Conservation (phyloP, 495 filamentous ascomycete genomes). For the Penicillium cosmopolitanum region DNA sequence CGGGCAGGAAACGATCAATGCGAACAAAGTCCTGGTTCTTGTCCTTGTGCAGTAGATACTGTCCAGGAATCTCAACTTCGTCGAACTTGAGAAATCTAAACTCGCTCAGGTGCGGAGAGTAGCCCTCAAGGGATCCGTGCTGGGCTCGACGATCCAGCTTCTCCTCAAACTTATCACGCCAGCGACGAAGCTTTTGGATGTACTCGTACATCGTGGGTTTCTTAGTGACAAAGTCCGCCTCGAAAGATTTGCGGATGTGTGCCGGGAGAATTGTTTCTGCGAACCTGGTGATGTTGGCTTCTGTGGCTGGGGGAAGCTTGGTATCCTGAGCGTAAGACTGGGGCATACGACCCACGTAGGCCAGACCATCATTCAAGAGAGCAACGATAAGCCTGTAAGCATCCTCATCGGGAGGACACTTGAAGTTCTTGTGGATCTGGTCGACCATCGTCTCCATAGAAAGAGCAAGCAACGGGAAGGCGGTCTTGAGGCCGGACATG, state of each 20-base stretch:
- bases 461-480: slow-evolving; percentile 90
- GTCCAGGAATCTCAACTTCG: slow-evolving; percentile 96
- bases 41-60: slow-evolving; percentile 95
- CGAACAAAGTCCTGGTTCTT: slow-evolving; percentile 98
- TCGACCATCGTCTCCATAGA: slow-evolving; percentile 99
- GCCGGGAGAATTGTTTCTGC: slow-evolving; percentile 92
- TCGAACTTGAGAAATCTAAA: slow-evolving; percentile 98
- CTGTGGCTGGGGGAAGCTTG: slow-evolving; percentile 86
- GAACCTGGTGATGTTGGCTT: slow-evolving; percentile 94
- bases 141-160: slow-evolving; percentile 87
- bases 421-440: slow-evolving; percentile 97
- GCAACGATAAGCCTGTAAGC: slow-evolving; percentile 98
- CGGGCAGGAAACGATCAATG: slow-evolving; percentile 93
- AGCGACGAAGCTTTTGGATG: slow-evolving; percentile 93
- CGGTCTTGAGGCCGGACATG: slow-evolving; percentile 89
- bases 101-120: slow-evolving; percentile 88
- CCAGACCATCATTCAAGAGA: slow-evolving; percentile 88
- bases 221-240: slow-evolving; percentile 89
- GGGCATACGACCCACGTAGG: slow-evolving; percentile 85
- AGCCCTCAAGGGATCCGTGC: slow-evolving; percentile 72
- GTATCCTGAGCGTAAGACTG: slow-evolving; percentile 84
- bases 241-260: slow-evolving; percentile 92
- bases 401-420: slow-evolving; percentile 97
- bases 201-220: slow-evolving; percentile 98
- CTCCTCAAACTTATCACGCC: slow-evolving; percentile 98